These are phyloP conservation scores for Mycotypha africana DNA, from an alignment of 371 early-diverging fungal species.

Conservation along the genomic window DNA sequence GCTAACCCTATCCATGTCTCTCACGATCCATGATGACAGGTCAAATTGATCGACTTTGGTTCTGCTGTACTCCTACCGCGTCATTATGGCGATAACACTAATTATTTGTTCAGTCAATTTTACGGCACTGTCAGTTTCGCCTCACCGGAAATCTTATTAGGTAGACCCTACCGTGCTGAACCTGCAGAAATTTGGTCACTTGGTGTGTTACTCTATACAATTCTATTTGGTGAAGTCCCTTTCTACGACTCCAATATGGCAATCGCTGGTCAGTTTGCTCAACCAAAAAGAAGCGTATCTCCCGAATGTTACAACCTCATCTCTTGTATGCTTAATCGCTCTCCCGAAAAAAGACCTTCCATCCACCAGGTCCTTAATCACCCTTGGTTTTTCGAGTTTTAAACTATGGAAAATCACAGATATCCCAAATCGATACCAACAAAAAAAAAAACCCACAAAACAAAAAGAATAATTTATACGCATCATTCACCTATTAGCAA, in stretches of 20 bases:
- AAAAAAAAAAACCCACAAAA: no score
- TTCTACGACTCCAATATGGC: conserved; percentile 55
- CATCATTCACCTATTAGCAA: no score
- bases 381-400: conserved; percentile 50
- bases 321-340: conserved; percentile 58
- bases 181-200: conserved; percentile 81
- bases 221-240: conserved; percentile 71
- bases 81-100: conserved; percentile 15
- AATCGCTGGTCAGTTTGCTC: conserved; percentile 35
- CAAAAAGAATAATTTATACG: no score
- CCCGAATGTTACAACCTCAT: conserved; percentile 52
- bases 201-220: conserved; percentile 72
- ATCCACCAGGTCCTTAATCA: conserved; percentile 59
- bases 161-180: conserved; percentile 66
- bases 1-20: no score
- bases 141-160: conserved; percentile 76
- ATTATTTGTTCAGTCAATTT: conserved; percentile 50
- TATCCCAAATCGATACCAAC: no score
- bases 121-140: conserved; percentile 65
- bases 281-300: conserved; percentile 39
- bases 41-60: conserved; percentile 84
- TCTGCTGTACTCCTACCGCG: conserved; percentile 56
- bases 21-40: conserved; percentile 15
- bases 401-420: conserved; percentile 4
- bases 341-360: conserved; percentile 51